Conservation (phyloP, 306 rosid species). For the Medicago ruthenica region DNA sequence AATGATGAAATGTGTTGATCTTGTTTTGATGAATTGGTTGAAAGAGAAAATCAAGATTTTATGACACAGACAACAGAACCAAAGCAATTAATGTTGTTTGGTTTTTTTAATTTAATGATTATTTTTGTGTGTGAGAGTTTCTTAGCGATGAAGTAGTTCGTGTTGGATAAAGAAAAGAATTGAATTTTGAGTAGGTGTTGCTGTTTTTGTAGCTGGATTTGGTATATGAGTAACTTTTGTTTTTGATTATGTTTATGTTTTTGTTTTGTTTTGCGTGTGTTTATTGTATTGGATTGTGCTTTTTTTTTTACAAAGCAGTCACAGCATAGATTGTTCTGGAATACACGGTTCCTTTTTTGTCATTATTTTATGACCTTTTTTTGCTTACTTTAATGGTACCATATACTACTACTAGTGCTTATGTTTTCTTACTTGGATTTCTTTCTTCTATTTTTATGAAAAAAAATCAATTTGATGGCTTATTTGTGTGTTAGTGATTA, state of each 20-base stretch:
- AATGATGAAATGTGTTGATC: constrained; percentile 23
- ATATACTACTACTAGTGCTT: not conserved
- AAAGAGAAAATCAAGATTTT: not conserved
- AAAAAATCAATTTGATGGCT: too few relatives aligned
- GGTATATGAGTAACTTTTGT: constrained; percentile 3
- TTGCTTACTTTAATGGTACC: constrained; percentile 1
- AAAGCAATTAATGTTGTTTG: not conserved
- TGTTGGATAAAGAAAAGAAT: constrained; percentile 32
- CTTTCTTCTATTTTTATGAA: too few relatives aligned
- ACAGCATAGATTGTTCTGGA: constrained; percentile 13
- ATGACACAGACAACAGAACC: not conserved
- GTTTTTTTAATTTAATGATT: not conserved
- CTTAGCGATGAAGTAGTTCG: constrained; percentile 36
- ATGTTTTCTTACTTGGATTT: too few relatives aligned
- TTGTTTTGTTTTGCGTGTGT: constrained; percentile 4
- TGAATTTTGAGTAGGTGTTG: constrained; percentile 1
- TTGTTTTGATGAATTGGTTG: constrained; percentile 31
- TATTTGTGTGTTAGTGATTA: too few relatives aligned
- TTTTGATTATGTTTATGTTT: not conserved
- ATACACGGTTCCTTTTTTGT: not conserved
- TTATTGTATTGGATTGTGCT: not conserved
- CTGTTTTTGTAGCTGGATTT: constrained; percentile 35
- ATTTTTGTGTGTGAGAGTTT: constrained; percentile 13
- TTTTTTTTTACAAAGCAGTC: not conserved
- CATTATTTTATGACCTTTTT: not conserved